Percentiles rank a stretch among this genome's conserved stretches.
Conservation (phyloP, 139 green algal species). For the Gonium pectorale region DNA sequence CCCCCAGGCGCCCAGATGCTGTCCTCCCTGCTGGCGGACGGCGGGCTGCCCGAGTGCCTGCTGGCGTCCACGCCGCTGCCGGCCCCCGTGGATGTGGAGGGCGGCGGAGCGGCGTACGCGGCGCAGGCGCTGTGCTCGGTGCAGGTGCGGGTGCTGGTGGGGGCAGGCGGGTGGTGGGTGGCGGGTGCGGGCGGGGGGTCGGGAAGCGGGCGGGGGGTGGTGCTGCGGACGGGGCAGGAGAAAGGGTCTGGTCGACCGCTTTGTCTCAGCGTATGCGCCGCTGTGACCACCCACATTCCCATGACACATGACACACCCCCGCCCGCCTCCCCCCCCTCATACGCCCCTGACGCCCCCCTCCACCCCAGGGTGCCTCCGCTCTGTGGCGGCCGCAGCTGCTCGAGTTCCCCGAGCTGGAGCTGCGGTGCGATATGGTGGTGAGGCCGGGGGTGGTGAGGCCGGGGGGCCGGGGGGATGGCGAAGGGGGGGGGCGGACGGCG, state of each 20-base stretch:
- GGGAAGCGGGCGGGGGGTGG: neutral
- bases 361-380: constrained; percentile 46
- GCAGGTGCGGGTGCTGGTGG: constrained; percentile 47
- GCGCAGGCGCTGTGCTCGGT: constrained; percentile 57
- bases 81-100: constrained; percentile 30
- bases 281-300: neutral
- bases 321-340: too few species aligned
- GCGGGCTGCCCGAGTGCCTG: constrained; percentile 62
- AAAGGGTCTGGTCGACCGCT: too few species aligned
- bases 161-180: neutral
- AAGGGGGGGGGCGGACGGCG: neutral
- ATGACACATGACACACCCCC: neutral
- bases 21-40: too few species aligned
- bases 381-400: constrained; percentile 59
- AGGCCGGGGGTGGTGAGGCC: neutral
- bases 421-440: constrained; percentile 56
- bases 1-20: constrained; percentile 51
- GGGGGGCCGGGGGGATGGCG: neutral
- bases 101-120: constrained; percentile 42
- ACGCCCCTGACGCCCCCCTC: neutral
- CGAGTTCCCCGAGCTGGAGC: constrained; percentile 61
- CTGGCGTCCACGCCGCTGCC: constrained; percentile 44
- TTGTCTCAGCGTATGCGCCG: too few species aligned
- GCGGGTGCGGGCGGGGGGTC: neutral
- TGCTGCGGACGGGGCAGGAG: too few species aligned